Conservation (phyloP, 371 early-diverging fungal species). For the Blyttiomyces sp. region DNA sequence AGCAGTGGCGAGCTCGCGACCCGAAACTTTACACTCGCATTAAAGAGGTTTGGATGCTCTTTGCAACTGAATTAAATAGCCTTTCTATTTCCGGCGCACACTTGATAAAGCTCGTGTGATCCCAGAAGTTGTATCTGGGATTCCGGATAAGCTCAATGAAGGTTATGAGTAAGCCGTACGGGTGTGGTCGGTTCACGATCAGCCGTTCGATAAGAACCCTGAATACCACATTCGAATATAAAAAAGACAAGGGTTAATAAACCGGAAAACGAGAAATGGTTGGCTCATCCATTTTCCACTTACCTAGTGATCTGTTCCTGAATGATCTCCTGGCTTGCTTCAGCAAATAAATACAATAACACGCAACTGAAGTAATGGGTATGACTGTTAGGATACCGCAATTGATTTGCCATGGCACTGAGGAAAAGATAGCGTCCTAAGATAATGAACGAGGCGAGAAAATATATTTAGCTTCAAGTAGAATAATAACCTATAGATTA, state of each 20-base stretch:
- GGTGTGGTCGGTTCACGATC: constrained; percentile 95
- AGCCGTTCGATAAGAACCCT: constrained; percentile 91
- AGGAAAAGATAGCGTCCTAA: constrained; percentile 82
- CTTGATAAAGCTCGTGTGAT: constrained; percentile 57
- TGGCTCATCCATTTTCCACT: too few species aligned
- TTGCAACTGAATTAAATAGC: constrained; percentile 43
- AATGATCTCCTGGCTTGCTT: constrained; percentile 74
- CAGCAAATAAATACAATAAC: constrained; percentile 81
- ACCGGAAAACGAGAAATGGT: constrained; percentile 1
- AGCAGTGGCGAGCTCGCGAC: not conserved
- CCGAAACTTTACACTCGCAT: not conserved
- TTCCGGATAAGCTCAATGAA: constrained; percentile 96
- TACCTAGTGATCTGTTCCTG: constrained; percentile 91
- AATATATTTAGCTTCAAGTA: too few species aligned
- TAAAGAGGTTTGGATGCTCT: constrained; percentile 33
- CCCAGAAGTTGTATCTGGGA: constrained; percentile 86
- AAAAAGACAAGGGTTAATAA: not conserved
- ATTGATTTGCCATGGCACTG: constrained; percentile 92
- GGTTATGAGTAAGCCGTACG: constrained; percentile 95
- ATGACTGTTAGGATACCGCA: constrained; percentile 96
- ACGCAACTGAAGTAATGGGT: constrained; percentile 86
- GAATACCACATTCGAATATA: not conserved
- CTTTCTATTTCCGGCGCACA: constrained; percentile 50
- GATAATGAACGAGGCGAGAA: too few species aligned
- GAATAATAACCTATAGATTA: not conserved